A percentile compares a stretch with the other conserved stretches of the same genome.
These are phyloP conservation scores for Fusarium sp. DNA, from an alignment of 2,329 filamentous ascomycete species.

Conservation along the genomic window DNA sequence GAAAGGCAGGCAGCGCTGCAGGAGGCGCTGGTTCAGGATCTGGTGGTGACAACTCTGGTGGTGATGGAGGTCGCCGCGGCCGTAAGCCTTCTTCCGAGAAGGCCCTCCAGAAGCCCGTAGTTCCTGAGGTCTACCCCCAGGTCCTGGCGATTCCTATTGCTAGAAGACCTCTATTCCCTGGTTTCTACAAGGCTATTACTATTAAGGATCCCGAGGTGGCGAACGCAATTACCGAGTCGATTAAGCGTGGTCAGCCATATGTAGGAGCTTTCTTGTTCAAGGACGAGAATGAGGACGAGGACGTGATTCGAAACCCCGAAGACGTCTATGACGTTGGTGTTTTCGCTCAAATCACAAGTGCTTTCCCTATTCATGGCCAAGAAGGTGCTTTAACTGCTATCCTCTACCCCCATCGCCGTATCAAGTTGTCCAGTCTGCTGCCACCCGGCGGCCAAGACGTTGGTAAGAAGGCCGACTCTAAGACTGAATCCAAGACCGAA, in stretches of 20 bases:
- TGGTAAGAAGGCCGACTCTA: constrained; percentile 63
- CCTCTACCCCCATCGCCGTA: constrained; percentile 93
- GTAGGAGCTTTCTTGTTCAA: constrained; percentile 98
- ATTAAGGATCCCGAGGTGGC: constrained; percentile 94
- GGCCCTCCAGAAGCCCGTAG: constrained; percentile 85
- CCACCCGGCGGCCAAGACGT: constrained; percentile 69
- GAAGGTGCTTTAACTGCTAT: constrained; percentile 90
- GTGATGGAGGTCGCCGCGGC: constrained; percentile 77
- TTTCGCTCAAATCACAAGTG: constrained; percentile 97
- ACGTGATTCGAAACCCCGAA: constrained; percentile 88
- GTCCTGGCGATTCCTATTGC: constrained; percentile 97
- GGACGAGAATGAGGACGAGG: constrained; percentile 92
- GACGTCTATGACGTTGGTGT: constrained; percentile 97
- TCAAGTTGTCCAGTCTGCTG: constrained; percentile 86
- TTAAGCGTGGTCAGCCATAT: constrained; percentile 96
- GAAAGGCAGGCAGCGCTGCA: constrained; percentile 68
- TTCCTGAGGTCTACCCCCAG: constrained; percentile 96
- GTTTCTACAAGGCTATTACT: constrained; percentile 98
- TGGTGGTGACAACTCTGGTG: constrained; percentile 65
- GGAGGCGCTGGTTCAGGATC: constrained; percentile 63
- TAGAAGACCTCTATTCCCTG: constrained; percentile 92
- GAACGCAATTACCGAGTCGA: constrained; percentile 92
- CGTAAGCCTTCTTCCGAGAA: constrained; percentile 77
- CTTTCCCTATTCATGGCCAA: constrained; percentile 90
- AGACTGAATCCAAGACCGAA: constrained; percentile 62